Evolutionary conservation across 805 yeast species (phyloP), one percentile per base, ranked within the genome.

Genomic region (Nakazawaea anatomiae): DNA sequence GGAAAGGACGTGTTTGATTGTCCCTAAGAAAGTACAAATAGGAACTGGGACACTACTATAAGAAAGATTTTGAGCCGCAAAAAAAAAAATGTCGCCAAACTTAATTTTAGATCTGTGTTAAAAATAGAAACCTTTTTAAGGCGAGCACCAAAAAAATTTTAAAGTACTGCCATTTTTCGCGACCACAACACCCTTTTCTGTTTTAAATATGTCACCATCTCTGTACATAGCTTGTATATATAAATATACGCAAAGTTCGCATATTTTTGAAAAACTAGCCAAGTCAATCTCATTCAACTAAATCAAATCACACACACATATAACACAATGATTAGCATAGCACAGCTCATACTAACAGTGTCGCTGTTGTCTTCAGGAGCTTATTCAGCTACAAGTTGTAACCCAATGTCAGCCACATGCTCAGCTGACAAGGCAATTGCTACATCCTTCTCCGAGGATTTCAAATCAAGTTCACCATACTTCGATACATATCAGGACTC

Each of bases 371-470:
- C 50, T 4, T 10, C 38, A 25, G 46, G 29, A 3, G 39, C 11
- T 7, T 31, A 45, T 29, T 18, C 50, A 12, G 35, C 35, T 7
- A 32, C 50, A 1, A 46, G 62, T 4, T 69, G 73, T 53, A 68
- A 69, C 50, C 73, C 73, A 14, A 42, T 68, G 42, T 46, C 50
- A 4, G 18, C 69, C 6, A 46, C 61, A 8, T 69, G 73, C 55
- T 52, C 64, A 5, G 60, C 71, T 2, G 80, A 85, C 57, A 67
- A 75, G 2, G 96, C 94, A 1, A 73, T 87, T 47, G 90, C 82
- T 1, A 70, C 82, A 2, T 69, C 83, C 2, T 66, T 82, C 43
- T 53, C 69, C 4, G 77, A 77, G 29, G 75, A 78, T 58, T 88
- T 88, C 69, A 65, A 70, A 1, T 61, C 70, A 3, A 73, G 75